These are phyloP conservation scores for Arabidopsis lyrata DNA, from an alignment of 441 rosid genomes.

Conservation along the genomic window DNA sequence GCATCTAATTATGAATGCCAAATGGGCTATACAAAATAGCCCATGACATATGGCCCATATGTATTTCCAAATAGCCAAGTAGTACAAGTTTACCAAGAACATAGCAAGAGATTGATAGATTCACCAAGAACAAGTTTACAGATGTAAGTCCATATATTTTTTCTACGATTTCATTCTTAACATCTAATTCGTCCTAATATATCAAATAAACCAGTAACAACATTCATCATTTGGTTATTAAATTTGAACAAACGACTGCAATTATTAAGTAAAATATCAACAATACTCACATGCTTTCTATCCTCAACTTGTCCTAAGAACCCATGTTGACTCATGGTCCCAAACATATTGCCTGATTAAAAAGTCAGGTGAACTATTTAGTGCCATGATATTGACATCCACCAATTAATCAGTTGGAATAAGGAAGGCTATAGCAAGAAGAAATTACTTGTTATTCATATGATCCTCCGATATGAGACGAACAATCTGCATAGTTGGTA, in stretches of 20 bases:
- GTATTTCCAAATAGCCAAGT: background rate
- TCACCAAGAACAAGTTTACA: background rate
- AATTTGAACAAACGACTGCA: constrained; percentile 7
- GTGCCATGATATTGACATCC: constrained; percentile 23
- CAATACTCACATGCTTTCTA: constrained; percentile 90
- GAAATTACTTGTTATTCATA: constrained; percentile 91
- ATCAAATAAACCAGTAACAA: constrained; percentile 11
- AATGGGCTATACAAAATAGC: no score
- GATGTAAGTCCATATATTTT: constrained; percentile 5
- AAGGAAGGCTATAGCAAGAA: constrained; percentile 34
- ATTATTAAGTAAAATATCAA: constrained; percentile 25
- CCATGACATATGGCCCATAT: no score
- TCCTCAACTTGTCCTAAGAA: constrained; percentile 96
- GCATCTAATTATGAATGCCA: no score
- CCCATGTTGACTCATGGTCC: constrained; percentile 97
- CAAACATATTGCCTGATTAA: constrained; percentile 87
- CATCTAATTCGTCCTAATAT: background rate
- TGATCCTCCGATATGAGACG: constrained; percentile 97
- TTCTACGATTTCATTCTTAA: constrained; percentile 10
- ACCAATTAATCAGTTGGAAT: background rate
- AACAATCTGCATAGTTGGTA: constrained; percentile 92
- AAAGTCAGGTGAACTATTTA: constrained; percentile 20
- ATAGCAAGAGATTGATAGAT: background rate
- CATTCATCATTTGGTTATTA: background rate
- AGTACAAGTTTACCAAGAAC: no score